phyloP scores from a whole-genome alignment of 2,329 filamentous ascomycete genomes.

The Alternaria ethzedia region DNA sequence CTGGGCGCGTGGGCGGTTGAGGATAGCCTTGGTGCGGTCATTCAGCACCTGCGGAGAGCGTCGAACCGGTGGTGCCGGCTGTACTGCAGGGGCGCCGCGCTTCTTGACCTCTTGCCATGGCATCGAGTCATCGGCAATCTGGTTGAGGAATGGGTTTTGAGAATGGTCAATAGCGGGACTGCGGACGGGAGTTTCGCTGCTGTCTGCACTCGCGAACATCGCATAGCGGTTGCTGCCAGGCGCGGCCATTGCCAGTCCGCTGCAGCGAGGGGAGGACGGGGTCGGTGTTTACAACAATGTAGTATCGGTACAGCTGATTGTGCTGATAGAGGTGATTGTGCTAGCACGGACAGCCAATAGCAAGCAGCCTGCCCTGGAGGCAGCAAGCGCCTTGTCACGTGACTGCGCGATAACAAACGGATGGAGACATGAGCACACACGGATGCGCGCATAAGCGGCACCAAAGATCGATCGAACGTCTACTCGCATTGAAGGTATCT shows the following conservation, averaged over 20 bases:
- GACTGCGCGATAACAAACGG: not conserved
- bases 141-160: constrained; percentile 30
- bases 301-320: not conserved
- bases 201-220: constrained; percentile 24
- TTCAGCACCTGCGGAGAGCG: constrained; percentile 13
- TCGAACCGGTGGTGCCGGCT: not conserved
- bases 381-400: constrained; percentile 13
- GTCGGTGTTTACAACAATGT: not conserved
- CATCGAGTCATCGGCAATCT: constrained; percentile 27
- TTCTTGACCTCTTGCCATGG: constrained; percentile 40
- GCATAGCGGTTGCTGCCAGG: constrained; percentile 32
- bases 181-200: constrained; percentile 1
- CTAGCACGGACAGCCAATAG: not conserved
- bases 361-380: not conserved
- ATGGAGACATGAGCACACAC: not conserved
- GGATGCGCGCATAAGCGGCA: not conserved
- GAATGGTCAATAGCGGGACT: constrained; percentile 5
- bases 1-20: not conserved
- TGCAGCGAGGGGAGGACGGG: not conserved
- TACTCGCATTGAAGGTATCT: not conserved
- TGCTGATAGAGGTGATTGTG: not conserved
- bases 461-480: not conserved
- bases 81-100: constrained; percentile 10
- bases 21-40: constrained; percentile 1
- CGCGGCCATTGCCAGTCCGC: constrained; percentile 20